Evolutionary conservation across 495 filamentous ascomycete species (phyloP).

Genomic region (Neurospora tetraspora): DNA sequence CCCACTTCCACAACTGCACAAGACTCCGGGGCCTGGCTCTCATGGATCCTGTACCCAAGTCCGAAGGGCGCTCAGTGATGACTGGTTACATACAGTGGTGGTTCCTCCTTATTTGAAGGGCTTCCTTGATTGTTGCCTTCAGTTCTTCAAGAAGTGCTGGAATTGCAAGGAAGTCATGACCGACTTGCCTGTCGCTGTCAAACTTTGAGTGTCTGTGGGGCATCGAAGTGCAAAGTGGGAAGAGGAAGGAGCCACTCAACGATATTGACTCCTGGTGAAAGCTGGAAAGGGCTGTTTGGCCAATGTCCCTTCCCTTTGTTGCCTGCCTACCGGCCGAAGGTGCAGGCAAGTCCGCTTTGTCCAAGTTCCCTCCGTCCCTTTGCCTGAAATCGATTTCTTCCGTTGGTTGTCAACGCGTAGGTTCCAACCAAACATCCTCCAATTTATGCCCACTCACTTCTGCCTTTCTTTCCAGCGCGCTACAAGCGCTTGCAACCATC

Average conservation of each 20-base stretch:
- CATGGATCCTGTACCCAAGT: too few relatives aligned
- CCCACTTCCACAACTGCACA: too few relatives aligned
- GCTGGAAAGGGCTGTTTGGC: not conserved
- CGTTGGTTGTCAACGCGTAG: not conserved
- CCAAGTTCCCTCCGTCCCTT: not conserved
- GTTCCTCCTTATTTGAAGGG: too few relatives aligned
- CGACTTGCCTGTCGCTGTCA: not conserved
- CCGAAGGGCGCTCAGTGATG: too few relatives aligned
- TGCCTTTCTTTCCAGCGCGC: not conserved
- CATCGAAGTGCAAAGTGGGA: not conserved
- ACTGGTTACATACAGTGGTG: too few relatives aligned
- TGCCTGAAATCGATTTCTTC: not conserved
- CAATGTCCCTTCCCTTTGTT: too few relatives aligned
- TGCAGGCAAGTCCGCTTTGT: not conserved
- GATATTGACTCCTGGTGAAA: not conserved
- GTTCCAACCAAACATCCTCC: not conserved
- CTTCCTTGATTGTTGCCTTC: too few relatives aligned
- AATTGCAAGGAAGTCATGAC: not conserved
- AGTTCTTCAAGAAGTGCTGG: too few relatives aligned
- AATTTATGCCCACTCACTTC: not conserved
- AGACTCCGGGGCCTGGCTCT: too few relatives aligned
- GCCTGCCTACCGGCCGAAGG: not conserved
- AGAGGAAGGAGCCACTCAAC: not conserved
- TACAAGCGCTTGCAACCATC: not conserved
- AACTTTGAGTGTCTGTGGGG: not conserved